A percentile compares a stretch with the other conserved stretches of the same genome.
Evolutionary conservation across 1,139 yeast species (phyloP).

Genomic region (Wickerhamomyces sp.): DNA sequence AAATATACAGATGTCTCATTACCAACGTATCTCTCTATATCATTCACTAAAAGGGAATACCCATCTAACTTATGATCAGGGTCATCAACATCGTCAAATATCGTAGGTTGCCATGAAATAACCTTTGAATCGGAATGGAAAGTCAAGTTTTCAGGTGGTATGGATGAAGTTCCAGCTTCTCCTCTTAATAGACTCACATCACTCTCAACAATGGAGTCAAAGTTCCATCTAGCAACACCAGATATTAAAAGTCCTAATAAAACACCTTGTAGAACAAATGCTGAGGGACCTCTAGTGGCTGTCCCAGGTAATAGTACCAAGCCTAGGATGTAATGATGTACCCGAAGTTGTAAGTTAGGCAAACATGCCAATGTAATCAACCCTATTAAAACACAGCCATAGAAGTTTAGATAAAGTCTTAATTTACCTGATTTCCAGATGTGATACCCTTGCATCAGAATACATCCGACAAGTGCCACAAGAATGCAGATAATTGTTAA

Average conservation of each 20-base stretch:
- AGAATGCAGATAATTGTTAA: constrained; percentile 55
- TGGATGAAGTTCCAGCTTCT: constrained; percentile 60
- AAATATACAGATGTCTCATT: constrained; percentile 38
- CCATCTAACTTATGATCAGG: constrained; percentile 30
- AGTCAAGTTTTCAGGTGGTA: constrained; percentile 44
- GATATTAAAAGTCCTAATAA: constrained; percentile 75
- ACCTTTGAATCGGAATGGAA: constrained; percentile 1
- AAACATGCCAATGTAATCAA: constrained; percentile 45
- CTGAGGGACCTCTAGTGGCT: constrained; percentile 68
- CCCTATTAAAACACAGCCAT: constrained; percentile 42
- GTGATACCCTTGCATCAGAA: constrained; percentile 68
- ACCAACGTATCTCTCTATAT: constrained; percentile 70
- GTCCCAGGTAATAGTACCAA: constrained; percentile 82
- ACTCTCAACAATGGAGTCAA: constrained; percentile 85
- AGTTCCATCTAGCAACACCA: constrained; percentile 92
- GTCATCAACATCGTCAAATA: neutral
- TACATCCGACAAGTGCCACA: constrained; percentile 45
- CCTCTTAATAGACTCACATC: constrained; percentile 61
- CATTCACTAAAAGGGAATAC: constrained; percentile 66
- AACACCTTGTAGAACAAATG: constrained; percentile 76
- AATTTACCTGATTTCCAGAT: constrained; percentile 81
- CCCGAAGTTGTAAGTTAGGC: constrained; percentile 70
- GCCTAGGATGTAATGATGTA: constrained; percentile 89
- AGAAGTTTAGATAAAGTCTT: constrained; percentile 48
- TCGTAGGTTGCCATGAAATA: constrained; percentile 4